Conservation (phyloP, 108 stramenopile genomes). For the Skeletonema potamos region DNA sequence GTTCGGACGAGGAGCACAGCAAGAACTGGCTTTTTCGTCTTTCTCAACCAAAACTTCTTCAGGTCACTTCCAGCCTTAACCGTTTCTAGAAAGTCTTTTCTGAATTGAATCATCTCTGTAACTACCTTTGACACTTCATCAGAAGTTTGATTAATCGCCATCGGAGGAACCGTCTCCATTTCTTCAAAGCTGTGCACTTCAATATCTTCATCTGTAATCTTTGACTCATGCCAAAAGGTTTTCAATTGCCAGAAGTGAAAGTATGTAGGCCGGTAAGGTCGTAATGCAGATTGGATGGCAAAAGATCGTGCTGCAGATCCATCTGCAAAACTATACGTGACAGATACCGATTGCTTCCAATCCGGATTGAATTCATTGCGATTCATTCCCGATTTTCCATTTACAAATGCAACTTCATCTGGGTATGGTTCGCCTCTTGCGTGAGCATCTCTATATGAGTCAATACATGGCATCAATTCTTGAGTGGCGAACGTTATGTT, state of each 20-base stretch:
- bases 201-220: slow-evolving; percentile 87
- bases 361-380: slow-evolving; percentile 61
- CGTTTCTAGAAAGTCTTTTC: slow-evolving; percentile 68
- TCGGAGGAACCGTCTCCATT: slow-evolving; percentile 90
- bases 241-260: slow-evolving; percentile 95
- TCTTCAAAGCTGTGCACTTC: slow-evolving; percentile 92
- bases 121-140: slow-evolving; percentile 58
- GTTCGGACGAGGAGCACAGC: slow-evolving; percentile 91
- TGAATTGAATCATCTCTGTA: slow-evolving; percentile 88
- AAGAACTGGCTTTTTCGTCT: slow-evolving; percentile 95
- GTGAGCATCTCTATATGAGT: slow-evolving; percentile 84
- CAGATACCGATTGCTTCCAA: slow-evolving; percentile 78
- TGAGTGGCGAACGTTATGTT: slow-evolving; percentile 93
- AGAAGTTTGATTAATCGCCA: slow-evolving; percentile 56
- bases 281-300: slow-evolving; percentile 93
- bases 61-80: slow-evolving; percentile 71
- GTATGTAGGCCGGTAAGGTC: slow-evolving; percentile 89
- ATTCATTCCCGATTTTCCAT: neutral
- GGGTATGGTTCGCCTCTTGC: slow-evolving; percentile 59
- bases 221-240: slow-evolving; percentile 93
- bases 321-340: slow-evolving; percentile 93
- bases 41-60: slow-evolving; percentile 91
- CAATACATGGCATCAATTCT: slow-evolving; percentile 86
- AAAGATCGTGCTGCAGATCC: slow-evolving; percentile 92
- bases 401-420: slow-evolving; percentile 35